A percentile compares a stretch with the other conserved stretches of the same genome.
Evolutionary conservation across 805 yeast genomes (phyloP).

Genomic region (Suhomyces vadensis): DNA sequence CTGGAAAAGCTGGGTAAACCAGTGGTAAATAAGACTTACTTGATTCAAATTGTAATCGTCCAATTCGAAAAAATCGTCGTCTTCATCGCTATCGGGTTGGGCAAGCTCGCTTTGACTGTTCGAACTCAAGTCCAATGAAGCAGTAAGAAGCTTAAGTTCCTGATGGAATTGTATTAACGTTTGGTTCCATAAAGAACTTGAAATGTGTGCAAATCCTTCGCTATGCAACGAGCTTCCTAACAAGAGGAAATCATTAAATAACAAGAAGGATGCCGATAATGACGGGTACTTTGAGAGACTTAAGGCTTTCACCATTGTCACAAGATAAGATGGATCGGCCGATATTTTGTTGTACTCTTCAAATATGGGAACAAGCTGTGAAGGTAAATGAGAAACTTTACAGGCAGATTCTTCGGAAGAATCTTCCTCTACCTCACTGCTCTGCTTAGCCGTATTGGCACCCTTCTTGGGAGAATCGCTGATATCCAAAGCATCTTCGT

Average conservation of each 20-base stretch:
- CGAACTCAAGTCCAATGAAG: constrained; percentile 16
- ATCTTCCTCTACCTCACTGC: neutral
- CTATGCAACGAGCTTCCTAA: constrained; percentile 17
- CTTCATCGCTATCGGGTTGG: constrained; percentile 5
- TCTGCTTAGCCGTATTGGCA: neutral
- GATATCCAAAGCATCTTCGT: constrained; percentile 4
- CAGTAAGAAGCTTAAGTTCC: constrained; percentile 18
- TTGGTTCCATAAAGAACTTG: constrained; percentile 23
- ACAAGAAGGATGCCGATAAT: constrained; percentile 31
- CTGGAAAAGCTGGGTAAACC: constrained; percentile 23
- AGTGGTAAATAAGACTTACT: constrained; percentile 19
- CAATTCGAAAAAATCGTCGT: constrained; percentile 16
- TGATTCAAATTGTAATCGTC: constrained; percentile 22
- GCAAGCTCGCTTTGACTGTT: neutral
- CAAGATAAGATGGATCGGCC: constrained; percentile 18
- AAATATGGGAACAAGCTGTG: constrained; percentile 21
- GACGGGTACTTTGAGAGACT: constrained; percentile 35
- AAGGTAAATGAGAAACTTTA: constrained; percentile 25
- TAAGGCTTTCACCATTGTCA: constrained; percentile 32
- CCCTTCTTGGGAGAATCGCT: neutral
- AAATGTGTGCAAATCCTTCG: constrained; percentile 17
- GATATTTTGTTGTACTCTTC: constrained; percentile 24
- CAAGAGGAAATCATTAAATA: constrained; percentile 36
- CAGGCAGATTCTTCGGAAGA: neutral
- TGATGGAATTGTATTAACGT: constrained; percentile 17